These are phyloP conservation scores for Lactuca saligna DNA, from an alignment of 129 eudicot species.

Conservation along the genomic window DNA sequence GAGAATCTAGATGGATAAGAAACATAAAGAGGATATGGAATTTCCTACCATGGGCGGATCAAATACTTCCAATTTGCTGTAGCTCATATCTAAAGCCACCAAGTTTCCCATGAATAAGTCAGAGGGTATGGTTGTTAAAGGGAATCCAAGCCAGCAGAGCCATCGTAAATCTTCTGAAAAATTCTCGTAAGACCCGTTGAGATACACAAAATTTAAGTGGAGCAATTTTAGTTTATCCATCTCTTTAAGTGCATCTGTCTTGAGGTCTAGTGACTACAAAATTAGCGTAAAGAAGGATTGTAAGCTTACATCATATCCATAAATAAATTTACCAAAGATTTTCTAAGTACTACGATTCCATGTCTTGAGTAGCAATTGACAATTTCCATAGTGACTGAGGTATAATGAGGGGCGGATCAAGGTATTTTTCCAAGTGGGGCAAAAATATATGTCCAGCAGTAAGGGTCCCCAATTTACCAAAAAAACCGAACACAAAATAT, in stretches of 20 bases:
- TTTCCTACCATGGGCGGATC: slow-evolving; percentile 17
- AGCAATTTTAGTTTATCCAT: slow-evolving; percentile 33
- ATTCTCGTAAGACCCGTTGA: slow-evolving; percentile 14
- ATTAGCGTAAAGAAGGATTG: neutral
- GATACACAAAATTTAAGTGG: slow-evolving; percentile 25
- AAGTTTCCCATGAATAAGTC: slow-evolving; percentile 17
- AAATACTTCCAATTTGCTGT: slow-evolving; percentile 24
- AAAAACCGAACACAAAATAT: too few relatives aligned
- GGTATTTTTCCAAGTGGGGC: too few relatives aligned
- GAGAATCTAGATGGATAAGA: neutral
- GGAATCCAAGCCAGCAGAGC: slow-evolving; percentile 33
- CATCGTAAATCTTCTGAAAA: slow-evolving; percentile 32
- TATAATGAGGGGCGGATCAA: too few relatives aligned
- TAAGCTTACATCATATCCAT: neutral
- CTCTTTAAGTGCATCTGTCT: slow-evolving; percentile 18
- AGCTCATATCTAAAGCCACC: slow-evolving; percentile 29
- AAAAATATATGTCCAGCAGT: too few relatives aligned
- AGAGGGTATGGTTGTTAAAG: slow-evolving; percentile 1
- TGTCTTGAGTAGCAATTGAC: too few relatives aligned
- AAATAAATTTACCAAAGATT: too few relatives aligned
- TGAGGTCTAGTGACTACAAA: slow-evolving; percentile 11
- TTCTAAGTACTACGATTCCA: too few relatives aligned
- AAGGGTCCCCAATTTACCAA: too few relatives aligned
- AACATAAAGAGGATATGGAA: neutral
- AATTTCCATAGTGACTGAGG: too few relatives aligned